These are phyloP conservation scores for Massariosphaeria phaeospora DNA, from an alignment of 495 filamentous ascomycete species.

Conservation along the genomic window DNA sequence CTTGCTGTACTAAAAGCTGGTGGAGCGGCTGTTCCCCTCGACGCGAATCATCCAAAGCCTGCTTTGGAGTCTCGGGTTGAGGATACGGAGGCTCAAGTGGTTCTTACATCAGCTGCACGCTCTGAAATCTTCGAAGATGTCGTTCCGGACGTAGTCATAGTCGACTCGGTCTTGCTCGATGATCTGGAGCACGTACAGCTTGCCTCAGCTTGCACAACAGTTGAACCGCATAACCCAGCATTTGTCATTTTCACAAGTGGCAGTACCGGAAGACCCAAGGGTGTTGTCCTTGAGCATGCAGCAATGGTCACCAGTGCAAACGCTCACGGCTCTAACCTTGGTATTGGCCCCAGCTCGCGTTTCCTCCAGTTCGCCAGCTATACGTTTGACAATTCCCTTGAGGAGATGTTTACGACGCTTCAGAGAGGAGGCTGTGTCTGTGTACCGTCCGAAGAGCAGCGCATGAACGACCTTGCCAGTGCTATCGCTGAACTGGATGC, in stretches of 20 bases:
- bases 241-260: conserved; percentile 32
- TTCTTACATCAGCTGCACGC: conserved; percentile 21
- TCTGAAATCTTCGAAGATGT: conserved; percentile 29
- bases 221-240: conserved; percentile 20
- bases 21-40: conserved; percentile 32
- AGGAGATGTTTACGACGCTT: conserved; percentile 31
- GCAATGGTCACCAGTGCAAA: conserved; percentile 19
- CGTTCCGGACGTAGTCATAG: conserved; percentile 28
- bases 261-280: conserved; percentile 29
- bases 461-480: conserved; percentile 19
- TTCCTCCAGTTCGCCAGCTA: conserved; percentile 28
- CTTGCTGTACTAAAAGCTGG: conserved; percentile 43
- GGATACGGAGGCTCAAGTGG: conserved; percentile 25
- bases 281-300: conserved; percentile 25
- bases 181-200: conserved; percentile 7
- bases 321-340: conserved; percentile 24
- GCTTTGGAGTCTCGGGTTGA: conserved; percentile 28
- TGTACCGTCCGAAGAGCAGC: conserved; percentile 27
- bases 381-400: conserved; percentile 27
- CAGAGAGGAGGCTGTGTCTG: conserved; percentile 27
- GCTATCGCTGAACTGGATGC: conserved; percentile 20
- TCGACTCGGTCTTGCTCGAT: conserved; percentile 25
- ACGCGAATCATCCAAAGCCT: conserved; percentile 29
- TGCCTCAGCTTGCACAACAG: conserved; percentile 10
- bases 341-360: conserved; percentile 14